A percentile compares a stretch with the other conserved stretches of the same genome.
Evolutionary conservation across 768 basidiomycete species (phyloP).

Genomic region (Scleroderma bovista): DNA sequence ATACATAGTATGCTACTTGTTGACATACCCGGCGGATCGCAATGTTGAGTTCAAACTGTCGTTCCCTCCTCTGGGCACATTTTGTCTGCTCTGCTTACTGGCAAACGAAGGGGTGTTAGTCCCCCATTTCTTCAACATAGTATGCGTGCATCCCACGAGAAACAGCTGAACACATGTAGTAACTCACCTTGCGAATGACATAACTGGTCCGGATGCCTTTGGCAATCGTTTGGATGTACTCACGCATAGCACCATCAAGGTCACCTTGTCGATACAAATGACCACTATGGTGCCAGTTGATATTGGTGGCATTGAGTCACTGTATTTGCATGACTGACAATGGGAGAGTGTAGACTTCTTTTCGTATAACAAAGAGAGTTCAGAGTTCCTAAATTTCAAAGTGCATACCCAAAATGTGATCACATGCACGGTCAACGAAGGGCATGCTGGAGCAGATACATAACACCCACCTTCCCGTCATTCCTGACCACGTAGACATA

Average conservation of each 20-base stretch:
- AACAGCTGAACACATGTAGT: not conserved
- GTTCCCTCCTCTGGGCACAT: slow-evolving; percentile 45
- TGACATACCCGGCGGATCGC: slow-evolving; percentile 95
- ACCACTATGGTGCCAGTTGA: slow-evolving; percentile 87
- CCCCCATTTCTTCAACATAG: not conserved
- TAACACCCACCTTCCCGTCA: slow-evolving; percentile 60
- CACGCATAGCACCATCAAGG: slow-evolving; percentile 89
- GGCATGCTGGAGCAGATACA: not conserved
- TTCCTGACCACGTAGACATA: slow-evolving; percentile 74
- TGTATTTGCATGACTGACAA: slow-evolving; percentile 79
- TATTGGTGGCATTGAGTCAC: slow-evolving; percentile 79
- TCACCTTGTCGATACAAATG: slow-evolving; percentile 87
- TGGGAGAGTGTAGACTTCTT: slow-evolving; percentile 75
- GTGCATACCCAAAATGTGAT: too few relatives aligned
- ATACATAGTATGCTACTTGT: slow-evolving; percentile 90
- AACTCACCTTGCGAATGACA: slow-evolving; percentile 85
- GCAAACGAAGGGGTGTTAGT: slow-evolving; percentile 11
- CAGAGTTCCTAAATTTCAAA: slow-evolving; percentile 65
- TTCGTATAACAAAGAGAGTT: slow-evolving; percentile 80
- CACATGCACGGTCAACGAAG: too few relatives aligned
- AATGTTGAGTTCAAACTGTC: slow-evolving; percentile 95
- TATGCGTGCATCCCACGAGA: not conserved
- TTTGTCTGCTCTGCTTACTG: slow-evolving; percentile 10
- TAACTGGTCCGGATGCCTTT: slow-evolving; percentile 88
- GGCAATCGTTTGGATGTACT: slow-evolving; percentile 92